Evolutionary conservation across 352 stramenopile genomes (phyloP), one percentile per base, ranked within the genome.

Genomic region (Achlya hypogyna): DNA sequence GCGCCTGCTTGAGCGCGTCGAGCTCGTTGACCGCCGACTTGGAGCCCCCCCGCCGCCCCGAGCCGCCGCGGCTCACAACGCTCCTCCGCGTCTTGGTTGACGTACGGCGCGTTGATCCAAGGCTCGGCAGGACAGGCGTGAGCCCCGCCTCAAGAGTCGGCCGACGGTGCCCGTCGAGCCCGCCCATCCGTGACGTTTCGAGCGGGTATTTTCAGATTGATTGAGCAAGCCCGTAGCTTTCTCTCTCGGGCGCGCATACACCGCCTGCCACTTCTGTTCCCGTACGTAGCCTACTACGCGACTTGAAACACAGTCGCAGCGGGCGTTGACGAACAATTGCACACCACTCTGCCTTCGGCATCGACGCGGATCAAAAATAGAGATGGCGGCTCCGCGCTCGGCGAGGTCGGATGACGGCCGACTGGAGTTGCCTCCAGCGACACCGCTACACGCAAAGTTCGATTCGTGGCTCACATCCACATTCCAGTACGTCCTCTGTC

Each of bases 1-100:
- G 70, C 38, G 82, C 87, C 2, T 40, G 20, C 66, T 87, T 91
- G 16, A 87, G 75, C 10, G 66, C 71, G 22, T 75, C 74, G n/a
- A 89, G 31, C 16, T 14, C 47, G n/a, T n/a, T 58, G 20, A 10
- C 20, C 18, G 25, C 31, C 12, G 1, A n/a, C 10, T 16, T 56
- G 12, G 31, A 20, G 25, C 31, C 25, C 25, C 10, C 16, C 49
- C 31, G 31, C 16, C 49, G 2, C 49, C 16, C 14, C 18, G 25
- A 12, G 49, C 25, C 31, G 49, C 20, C 49, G 49, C 12, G 16
- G 49, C 10, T 56, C 49, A 16, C 49, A 1, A 31, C 2, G 25
- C 49, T 31, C n/a, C 25, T 56, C 6, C 25, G 31, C 2, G 49
- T 20, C 31, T 56, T 56, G 2, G 1, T 10, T 3, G 49, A 12